phyloP scores from a whole-genome alignment of 139 green algal species.

The Ulvella scutata region DNA sequence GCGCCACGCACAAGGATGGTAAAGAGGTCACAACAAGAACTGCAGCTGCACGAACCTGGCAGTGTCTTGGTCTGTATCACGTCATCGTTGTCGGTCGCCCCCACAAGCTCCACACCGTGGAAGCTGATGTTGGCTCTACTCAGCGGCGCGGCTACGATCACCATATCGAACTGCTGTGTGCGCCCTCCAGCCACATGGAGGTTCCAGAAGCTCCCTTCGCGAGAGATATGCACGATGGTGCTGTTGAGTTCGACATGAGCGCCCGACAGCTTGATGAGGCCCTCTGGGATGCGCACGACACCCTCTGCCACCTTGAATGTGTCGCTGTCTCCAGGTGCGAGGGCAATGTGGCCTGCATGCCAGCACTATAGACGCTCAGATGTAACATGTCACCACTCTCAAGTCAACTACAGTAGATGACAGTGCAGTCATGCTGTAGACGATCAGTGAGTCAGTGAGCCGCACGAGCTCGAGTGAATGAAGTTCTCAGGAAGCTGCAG shows the following conservation, averaged over 20 bases:
- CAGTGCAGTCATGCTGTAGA: too few relatives aligned
- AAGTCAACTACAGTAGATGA: too few relatives aligned
- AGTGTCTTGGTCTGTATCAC: background rate
- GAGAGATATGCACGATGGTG: background rate
- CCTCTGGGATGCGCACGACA: background rate
- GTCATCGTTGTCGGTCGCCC: too few relatives aligned
- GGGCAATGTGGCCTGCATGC: background rate
- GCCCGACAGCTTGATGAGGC: background rate
- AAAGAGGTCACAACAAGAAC: too few relatives aligned
- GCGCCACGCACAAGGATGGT: too few relatives aligned
- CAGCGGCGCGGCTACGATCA: background rate
- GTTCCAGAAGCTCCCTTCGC: background rate
- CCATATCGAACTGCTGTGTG: background rate
- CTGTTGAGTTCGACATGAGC: too few relatives aligned
- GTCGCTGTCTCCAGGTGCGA: background rate
- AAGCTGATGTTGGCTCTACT: background rate
- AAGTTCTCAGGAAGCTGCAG: too few relatives aligned
- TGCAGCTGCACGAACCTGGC: too few relatives aligned
- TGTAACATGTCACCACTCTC: too few relatives aligned
- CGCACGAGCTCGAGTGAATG: too few relatives aligned
- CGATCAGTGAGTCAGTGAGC: too few relatives aligned
- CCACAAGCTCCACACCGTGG: background rate
- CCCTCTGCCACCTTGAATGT: background rate
- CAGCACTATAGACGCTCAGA: background rate
- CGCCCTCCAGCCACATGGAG: background rate